phyloP scores from a whole-genome alignment of 1,284 basidiomycete species.

The Spongispora temasekensis region DNA sequence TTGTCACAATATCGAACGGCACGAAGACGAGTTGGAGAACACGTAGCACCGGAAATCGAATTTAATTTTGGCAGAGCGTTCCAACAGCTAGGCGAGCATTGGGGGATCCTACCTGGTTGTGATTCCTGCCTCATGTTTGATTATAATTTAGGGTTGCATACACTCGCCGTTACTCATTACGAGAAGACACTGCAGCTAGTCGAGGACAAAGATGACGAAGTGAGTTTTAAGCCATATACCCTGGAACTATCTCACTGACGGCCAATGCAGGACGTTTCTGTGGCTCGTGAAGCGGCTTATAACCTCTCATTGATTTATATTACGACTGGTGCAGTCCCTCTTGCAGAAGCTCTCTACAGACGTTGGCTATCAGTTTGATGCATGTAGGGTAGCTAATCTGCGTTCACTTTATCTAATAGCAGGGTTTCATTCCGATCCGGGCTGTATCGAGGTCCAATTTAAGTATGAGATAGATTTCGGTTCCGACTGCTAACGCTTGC shows the following conservation, averaged over 20 bases:
- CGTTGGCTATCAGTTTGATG: slow-evolving; percentile 67
- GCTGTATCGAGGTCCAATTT: slow-evolving; percentile 10
- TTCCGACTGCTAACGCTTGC: too few relatives aligned
- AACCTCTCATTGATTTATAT: slow-evolving; percentile 85
- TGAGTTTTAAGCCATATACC: slow-evolving; percentile 8
- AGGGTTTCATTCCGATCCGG: too few relatives aligned
- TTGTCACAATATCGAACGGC: slow-evolving; percentile 73
- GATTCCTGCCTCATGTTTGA: background rate
- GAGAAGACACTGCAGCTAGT: slow-evolving; percentile 69
- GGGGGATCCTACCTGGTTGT: background rate
- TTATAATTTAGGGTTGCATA: slow-evolving; percentile 61
- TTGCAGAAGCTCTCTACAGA: slow-evolving; percentile 66
- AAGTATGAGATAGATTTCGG: slow-evolving; percentile 9
- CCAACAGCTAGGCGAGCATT: slow-evolving; percentile 78
- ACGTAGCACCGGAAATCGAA: slow-evolving; percentile 66
- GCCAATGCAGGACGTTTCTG: slow-evolving; percentile 17
- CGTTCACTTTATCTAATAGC: background rate
- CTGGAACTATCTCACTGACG: background rate
- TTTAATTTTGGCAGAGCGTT: slow-evolving; percentile 92
- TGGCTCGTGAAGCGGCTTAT: slow-evolving; percentile 77
- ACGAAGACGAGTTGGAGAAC: slow-evolving; percentile 46
- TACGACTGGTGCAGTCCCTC: slow-evolving; percentile 67
- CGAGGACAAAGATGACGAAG: slow-evolving; percentile 37
- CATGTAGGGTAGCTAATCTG: background rate
- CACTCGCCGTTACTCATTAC: slow-evolving; percentile 84